These are phyloP conservation scores for Vaccinium darrowii DNA, from an alignment of 148 eudicot genomes.

Conservation along the genomic window DNA sequence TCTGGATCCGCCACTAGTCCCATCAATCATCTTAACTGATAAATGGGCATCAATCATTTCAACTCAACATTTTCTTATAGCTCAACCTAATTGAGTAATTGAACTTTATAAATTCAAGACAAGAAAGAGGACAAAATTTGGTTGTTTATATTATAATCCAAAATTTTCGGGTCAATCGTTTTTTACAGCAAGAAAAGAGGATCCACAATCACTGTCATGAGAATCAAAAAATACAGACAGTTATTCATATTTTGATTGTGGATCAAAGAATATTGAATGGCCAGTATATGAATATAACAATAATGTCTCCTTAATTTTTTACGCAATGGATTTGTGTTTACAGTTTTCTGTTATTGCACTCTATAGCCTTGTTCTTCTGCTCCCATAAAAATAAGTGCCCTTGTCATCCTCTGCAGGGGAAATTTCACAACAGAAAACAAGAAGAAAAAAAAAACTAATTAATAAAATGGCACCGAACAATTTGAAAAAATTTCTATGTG, in stretches of 20 bases:
- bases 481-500: neutral
- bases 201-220: conserved; percentile 20
- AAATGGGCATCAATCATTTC: neutral
- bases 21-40: neutral
- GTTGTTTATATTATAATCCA: neutral
- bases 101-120: neutral
- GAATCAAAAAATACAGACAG: conserved; percentile 37
- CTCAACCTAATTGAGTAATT: neutral
- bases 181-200: neutral
- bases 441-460: neutral
- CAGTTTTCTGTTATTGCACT: conserved; percentile 37
- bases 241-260: conserved; percentile 8
- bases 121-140: neutral
- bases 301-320: conserved; percentile 4
- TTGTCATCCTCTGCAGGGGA: conserved; percentile 45
- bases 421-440: neutral
- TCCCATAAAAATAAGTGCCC: conserved; percentile 48
- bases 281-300: conserved; percentile 17
- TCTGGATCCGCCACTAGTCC: too few relatives aligned
- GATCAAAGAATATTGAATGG: conserved; percentile 40
- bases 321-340: neutral
- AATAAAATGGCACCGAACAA: neutral
- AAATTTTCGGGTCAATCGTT: neutral
- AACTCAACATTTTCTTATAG: too few relatives aligned
- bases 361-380: conserved; percentile 54